Percentiles rank a stretch among this genome's conserved stretches.
Conservation (phyloP, 2,329 filamentous ascomycete species). For the Fusarium subtropicale region DNA sequence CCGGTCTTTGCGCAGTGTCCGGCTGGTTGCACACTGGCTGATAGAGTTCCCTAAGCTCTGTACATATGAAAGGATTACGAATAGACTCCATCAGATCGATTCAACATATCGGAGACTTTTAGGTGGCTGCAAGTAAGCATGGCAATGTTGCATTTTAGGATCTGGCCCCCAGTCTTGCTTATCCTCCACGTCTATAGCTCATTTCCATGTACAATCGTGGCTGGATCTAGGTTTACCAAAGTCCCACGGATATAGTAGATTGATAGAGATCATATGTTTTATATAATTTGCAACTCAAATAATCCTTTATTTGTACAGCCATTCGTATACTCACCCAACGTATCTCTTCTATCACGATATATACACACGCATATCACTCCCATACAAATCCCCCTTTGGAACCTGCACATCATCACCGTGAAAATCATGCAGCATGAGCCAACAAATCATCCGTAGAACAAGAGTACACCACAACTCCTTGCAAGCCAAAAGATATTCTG, state of each 20-base stretch:
- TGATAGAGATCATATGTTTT: neutral
- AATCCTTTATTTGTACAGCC: neutral
- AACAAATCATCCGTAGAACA: constrained; percentile 20
- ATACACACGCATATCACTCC: constrained; percentile 13
- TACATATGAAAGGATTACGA: neutral
- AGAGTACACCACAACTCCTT: constrained; percentile 16
- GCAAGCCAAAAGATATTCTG: neutral
- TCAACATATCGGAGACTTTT: neutral
- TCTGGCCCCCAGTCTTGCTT: neutral
- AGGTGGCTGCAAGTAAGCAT: neutral
- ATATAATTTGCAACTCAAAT: neutral
- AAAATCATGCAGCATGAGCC: constrained; percentile 21
- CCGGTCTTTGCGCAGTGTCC: neutral
- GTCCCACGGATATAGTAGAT: neutral
- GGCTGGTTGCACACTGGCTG: neutral
- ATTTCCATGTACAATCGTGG: neutral
- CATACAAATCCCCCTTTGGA: constrained; percentile 9
- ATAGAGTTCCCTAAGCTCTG: neutral
- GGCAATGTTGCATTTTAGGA: neutral
- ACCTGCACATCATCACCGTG: constrained; percentile 13
- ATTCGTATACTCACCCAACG: neutral
- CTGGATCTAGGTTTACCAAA: neutral
- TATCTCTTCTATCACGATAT: neutral
- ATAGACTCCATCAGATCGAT: neutral
- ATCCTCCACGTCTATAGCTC: neutral